Base-by-base conservation (phyloP, 352 stramenopile genomes). In the Globisporangium acanthophoron region DNA sequence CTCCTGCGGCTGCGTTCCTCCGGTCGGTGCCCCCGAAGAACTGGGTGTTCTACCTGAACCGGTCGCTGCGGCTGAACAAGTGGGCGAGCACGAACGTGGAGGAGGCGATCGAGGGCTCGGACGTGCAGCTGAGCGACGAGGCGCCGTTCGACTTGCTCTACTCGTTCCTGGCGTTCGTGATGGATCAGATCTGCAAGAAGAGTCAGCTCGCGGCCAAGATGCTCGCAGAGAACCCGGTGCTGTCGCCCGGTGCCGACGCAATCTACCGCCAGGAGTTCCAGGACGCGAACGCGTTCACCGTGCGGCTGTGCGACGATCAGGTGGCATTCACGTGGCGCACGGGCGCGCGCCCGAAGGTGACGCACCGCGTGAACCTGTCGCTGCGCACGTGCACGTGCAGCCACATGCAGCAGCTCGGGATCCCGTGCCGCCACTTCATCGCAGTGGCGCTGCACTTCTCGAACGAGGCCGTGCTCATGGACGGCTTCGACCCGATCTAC, bases 131-230 rank as follows among this genome's bases (percentile, higher is more conserved):
- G 46, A 85, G 76, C 40, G 82, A 92, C 47, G 82, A 92, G 45
- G 78, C 82, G 29, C 82, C 82, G 51, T 92, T 92, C 41, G 82
- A 92, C 65, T 58, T 92, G 39, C 71, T 92, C 51, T 92, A 92
- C 57, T 79, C 70, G 43, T 89, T 88, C 59, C 56, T 92, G 48
- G 80, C 80, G 5, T 89, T 88, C 58, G 59, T 92, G 48, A 92
- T 92, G 82, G 82, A 92, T 52, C 64, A 56, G 31, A 62, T 78
- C 33, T 92, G 80, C 61, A 87, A 87, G 62, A 90, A 87, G 67
- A 88, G 69, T 47, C 80, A 90, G 55, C 59, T 82, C 37, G 76
- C 78, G 27, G 58, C 68, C 40, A 87, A 89, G 49, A 54, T 92
- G 45, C 15, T 79, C 3, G 56, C 54, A 3, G 71, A 81, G 39